Evolutionary conservation across 1,284 basidiomycete genomes (phyloP), one percentile per base, ranked within the genome.

Genomic region (Xerocomus minutiporus): DNA sequence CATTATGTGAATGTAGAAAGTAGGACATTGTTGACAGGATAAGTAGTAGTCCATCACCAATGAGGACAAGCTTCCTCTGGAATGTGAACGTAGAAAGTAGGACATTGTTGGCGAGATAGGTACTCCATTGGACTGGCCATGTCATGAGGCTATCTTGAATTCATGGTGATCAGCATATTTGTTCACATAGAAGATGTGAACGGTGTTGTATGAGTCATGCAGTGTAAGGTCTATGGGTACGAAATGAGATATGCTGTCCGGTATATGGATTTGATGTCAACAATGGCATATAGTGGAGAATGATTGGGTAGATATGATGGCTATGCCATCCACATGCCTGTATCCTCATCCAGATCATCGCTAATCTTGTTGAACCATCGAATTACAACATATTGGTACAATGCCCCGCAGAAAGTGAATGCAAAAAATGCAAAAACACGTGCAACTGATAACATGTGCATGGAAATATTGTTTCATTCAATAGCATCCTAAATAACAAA

Each of bases 351-450:
- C 1, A 7, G 35, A 9, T 5, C 7, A 5, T 36, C 35, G 7
- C 35, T 7, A 36, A 36, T 9, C 2, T 17, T 3, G 8, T 36
- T 9, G 17, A 36, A 36, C 35, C 35, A 36, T 8, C 17, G n/a
- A 3, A 36, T 9, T 5, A 36, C 35, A 17, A 7, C n/a, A 8
- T 1, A 36, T 4, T 2, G 35, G n/a, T 36, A 36, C 2, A 4
- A 8, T 3, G n/a, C 6, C 4, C n/a, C 35, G 1, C 2, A 8
- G n/a, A 17, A 36, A 8, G 1, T 4, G 36, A 71, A 64, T 0
- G 59, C 60, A 35, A 71, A 64, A 23, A 70, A 64, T 0, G 58
- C 43, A 1, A 57, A 46, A 8, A 64, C 50, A 1, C 48, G 51
- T 1, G 41, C 65, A 17, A 66, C 48, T 1, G 55, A 48, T 50